A percentile compares a stretch with the other conserved stretches of the same genome.
phyloP scores from a whole-genome alignment of 208 protist genomes.

The Trichomonas tenax region DNA sequence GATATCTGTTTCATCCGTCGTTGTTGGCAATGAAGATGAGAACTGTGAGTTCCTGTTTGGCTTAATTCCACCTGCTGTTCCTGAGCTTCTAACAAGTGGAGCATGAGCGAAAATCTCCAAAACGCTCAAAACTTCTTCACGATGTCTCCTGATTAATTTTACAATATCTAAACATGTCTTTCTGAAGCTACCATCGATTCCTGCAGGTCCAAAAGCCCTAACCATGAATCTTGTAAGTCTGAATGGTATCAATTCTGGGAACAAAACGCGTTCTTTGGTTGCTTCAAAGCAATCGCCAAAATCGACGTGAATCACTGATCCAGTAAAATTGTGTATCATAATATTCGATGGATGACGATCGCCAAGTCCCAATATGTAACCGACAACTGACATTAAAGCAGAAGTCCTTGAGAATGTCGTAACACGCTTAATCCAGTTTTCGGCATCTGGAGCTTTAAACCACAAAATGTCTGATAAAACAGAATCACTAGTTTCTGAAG shows the following conservation, averaged over 20 bases:
- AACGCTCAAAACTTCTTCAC: background rate
- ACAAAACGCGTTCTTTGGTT: constrained; percentile 16
- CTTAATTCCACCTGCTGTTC: background rate
- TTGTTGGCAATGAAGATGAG: background rate
- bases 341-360: constrained; percentile 11
- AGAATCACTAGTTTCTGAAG: background rate
- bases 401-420: background rate
- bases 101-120: background rate
- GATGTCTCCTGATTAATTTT: background rate
- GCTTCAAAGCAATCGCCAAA: constrained; percentile 32
- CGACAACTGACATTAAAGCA: constrained; percentile 6
- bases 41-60: background rate
- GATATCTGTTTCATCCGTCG: background rate
- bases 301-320: constrained; percentile 19
- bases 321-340: background rate
- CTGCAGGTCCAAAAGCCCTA: background rate
- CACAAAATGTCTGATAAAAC: background rate
- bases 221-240: background rate
- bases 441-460: background rate
- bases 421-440: background rate
- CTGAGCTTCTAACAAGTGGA: background rate
- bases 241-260: constrained; percentile 17
- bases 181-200: background rate
- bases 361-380: constrained; percentile 10
- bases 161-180: background rate